Evolutionary conservation across 225 moss, liverwort and hornwort genomes (phyloP).

Genomic region (Ulota crispa): DNA sequence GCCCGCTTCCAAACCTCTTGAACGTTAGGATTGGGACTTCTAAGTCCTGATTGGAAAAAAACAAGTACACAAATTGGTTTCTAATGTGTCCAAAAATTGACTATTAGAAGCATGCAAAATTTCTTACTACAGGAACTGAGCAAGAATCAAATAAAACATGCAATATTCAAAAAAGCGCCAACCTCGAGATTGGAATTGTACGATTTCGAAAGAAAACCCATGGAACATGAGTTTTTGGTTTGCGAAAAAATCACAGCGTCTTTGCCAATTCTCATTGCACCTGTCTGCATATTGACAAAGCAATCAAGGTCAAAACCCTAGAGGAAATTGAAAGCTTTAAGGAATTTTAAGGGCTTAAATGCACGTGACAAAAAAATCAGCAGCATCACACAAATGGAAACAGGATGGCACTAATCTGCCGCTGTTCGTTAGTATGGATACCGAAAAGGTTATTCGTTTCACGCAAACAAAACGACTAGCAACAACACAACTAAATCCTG

Average conservation of each 20-base stretch:
- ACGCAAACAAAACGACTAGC: background rate
- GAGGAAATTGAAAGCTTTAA: background rate
- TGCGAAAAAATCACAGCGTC: constrained; percentile 80
- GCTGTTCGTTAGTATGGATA: background rate
- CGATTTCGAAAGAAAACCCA: constrained; percentile 79
- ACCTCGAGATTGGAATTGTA: constrained; percentile 71
- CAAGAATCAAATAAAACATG: constrained; percentile 10
- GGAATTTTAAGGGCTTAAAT: background rate
- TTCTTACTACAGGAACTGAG: background rate
- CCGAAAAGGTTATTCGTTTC: background rate
- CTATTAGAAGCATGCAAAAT: constrained; percentile 12
- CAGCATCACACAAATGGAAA: background rate
- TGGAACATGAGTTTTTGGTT: constrained; percentile 64
- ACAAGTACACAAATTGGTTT: background rate
- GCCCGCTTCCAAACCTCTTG: constrained; percentile 55
- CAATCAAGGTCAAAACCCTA: background rate
- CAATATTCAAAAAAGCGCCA: constrained; percentile 10
- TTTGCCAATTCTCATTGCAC: constrained; percentile 79
- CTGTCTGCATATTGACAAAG: constrained; percentile 54
- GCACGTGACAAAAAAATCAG: background rate
- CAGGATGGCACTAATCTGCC: background rate
- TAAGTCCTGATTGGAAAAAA: constrained; percentile 48
- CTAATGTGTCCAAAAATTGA: constrained; percentile 13
- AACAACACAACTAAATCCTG: background rate
- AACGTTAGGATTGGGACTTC: constrained; percentile 83